These are phyloP conservation scores for Pugionium cornutum DNA, from an alignment of 345 rosid species.

Conservation along the genomic window DNA sequence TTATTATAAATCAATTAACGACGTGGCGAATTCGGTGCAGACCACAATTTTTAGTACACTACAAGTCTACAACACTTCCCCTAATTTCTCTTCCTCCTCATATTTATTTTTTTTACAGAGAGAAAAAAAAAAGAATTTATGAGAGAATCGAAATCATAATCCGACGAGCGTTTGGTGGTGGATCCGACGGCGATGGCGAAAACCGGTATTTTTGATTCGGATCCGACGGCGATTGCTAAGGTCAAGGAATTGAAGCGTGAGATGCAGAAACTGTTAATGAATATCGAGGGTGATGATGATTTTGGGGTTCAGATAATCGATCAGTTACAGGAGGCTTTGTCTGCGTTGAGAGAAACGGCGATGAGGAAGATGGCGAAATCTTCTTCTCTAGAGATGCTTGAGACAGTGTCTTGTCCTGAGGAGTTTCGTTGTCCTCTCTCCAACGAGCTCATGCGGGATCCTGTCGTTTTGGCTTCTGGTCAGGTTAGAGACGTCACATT, in stretches of 20 bases:
- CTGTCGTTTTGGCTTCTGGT: slow-evolving; percentile 84
- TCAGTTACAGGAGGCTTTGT: slow-evolving; percentile 62
- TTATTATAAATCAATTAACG: slow-evolving; percentile 11
- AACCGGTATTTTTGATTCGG: slow-evolving; percentile 59
- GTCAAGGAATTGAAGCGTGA: slow-evolving; percentile 73
- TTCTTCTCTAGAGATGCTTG: slow-evolving; percentile 48
- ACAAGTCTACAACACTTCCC: slow-evolving; percentile 23
- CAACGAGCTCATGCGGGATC: slow-evolving; percentile 88
- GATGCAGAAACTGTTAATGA: slow-evolving; percentile 60
- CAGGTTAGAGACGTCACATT: slow-evolving; percentile 54
- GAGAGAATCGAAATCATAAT: slow-evolving; percentile 20
- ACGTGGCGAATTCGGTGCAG: slow-evolving; percentile 39
- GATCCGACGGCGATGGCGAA: slow-evolving; percentile 57
- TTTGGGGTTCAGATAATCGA: slow-evolving; percentile 53
- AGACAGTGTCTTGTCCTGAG: slow-evolving; percentile 62
- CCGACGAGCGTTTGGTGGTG: slow-evolving; percentile 24
- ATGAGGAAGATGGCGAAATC: slow-evolving; percentile 49
- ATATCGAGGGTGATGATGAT: slow-evolving; percentile 62
- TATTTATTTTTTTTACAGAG: slow-evolving; percentile 7
- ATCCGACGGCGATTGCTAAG: slow-evolving; percentile 60
- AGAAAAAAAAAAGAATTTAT: slow-evolving; percentile 1
- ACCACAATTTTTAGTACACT: slow-evolving; percentile 39
- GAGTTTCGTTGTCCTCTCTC: slow-evolving; percentile 88
- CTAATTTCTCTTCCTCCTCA: slow-evolving; percentile 11
- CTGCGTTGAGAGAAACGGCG: slow-evolving; percentile 54